phyloP scores from a whole-genome alignment of 345 rosid species.

The Aquilaria malaccensis region DNA sequence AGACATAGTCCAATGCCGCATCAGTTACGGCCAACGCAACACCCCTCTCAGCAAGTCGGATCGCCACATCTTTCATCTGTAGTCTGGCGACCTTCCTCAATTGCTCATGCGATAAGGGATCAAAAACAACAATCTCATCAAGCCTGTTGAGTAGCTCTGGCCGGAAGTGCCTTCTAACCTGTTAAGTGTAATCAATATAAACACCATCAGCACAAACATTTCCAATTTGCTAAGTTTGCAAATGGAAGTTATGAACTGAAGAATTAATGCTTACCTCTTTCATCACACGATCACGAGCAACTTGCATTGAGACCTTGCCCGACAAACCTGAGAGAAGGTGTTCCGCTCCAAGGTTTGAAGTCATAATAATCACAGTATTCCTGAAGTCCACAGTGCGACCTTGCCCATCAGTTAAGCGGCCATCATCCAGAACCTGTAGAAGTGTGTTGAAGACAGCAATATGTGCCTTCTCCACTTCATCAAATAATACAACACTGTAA shows the following conservation, averaged over 20 bases:
- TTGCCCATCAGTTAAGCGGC: constrained; percentile 85
- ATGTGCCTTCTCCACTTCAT: constrained; percentile 95
- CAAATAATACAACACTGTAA: constrained; percentile 73
- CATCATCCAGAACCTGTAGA: constrained; percentile 93
- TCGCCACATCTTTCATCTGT: constrained; percentile 83
- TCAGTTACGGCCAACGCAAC: constrained; percentile 81
- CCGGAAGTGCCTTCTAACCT: constrained; percentile 76
- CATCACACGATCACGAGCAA: constrained; percentile 74
- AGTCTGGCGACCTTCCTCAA: constrained; percentile 69
- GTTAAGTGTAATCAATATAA: neutral
- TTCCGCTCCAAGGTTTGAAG: constrained; percentile 92
- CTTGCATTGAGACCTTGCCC: constrained; percentile 74
- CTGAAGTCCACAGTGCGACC: constrained; percentile 87
- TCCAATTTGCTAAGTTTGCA: neutral
- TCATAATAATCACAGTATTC: constrained; percentile 82
- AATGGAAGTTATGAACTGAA: neutral
- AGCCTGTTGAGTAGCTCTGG: constrained; percentile 87
- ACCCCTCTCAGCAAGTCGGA: constrained; percentile 80
- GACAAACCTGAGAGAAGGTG: constrained; percentile 63
- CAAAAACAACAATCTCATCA: constrained; percentile 85
- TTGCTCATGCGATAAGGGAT: constrained; percentile 89
- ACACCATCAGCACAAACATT: neutral
- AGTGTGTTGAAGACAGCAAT: constrained; percentile 82
- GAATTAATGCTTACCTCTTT: constrained; percentile 40
- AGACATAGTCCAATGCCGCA: constrained; percentile 59